Conservation (phyloP, 768 basidiomycete species). For the Macrolepiota dolichaula region DNA sequence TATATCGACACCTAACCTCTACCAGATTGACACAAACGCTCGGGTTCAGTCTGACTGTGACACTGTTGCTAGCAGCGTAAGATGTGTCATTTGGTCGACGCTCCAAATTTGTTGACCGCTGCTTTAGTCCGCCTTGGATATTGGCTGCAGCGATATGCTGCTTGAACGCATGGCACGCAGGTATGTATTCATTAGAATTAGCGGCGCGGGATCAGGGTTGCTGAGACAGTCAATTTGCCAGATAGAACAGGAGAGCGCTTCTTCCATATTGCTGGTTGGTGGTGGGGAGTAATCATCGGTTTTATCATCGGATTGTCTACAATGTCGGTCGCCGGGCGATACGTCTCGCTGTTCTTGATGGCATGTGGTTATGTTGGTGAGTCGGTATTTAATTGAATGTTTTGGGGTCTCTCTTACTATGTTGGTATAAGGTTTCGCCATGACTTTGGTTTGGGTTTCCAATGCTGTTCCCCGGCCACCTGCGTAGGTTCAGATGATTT, state of each 20-base stretch:
- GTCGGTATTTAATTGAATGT: not conserved
- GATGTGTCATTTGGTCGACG: constrained; percentile 14
- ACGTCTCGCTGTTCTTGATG: constrained; percentile 61
- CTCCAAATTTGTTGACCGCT: not conserved
- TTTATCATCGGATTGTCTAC: constrained; percentile 56
- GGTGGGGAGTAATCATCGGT: constrained; percentile 56
- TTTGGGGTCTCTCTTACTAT: not conserved
- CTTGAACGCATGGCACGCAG: constrained; percentile 49
- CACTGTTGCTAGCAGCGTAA: constrained; percentile 52
- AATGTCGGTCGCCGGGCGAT: constrained; percentile 42
- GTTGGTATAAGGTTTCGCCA: constrained; percentile 34
- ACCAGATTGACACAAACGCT: constrained; percentile 50
- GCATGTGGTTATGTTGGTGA: constrained; percentile 32
- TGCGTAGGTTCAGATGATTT: not conserved
- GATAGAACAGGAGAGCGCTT: constrained; percentile 58
- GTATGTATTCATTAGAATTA: constrained; percentile 9
- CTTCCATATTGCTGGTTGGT: constrained; percentile 49
- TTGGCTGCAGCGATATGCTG: constrained; percentile 42
- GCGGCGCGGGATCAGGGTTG: too few species aligned
- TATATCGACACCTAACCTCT: not conserved
- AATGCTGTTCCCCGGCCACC: constrained; percentile 59
- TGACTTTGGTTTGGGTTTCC: constrained; percentile 55
- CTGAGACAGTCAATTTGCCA: constrained; percentile 1
- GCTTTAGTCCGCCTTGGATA: constrained; percentile 56
- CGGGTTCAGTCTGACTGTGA: constrained; percentile 52